Evolutionary conservation across 108 stramenopile species (phyloP).

Genomic region (Pseudonitzschia multistriata): DNA sequence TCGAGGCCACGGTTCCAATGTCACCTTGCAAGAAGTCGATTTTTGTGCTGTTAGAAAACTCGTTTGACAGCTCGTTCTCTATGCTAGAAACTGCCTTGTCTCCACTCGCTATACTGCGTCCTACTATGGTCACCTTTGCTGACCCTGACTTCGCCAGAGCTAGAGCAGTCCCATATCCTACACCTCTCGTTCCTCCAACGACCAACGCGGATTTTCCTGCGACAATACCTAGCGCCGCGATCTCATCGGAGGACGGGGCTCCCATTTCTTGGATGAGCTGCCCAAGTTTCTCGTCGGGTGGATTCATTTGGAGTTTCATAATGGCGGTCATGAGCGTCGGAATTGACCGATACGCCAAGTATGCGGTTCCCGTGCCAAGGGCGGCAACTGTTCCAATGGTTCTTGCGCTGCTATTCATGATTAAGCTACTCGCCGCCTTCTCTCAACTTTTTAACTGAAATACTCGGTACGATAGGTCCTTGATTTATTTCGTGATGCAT

Average conservation of each 20-base stretch:
- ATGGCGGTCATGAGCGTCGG: not conserved
- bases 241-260: not conserved
- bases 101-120: conserved; percentile 26
- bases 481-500: too few species aligned
- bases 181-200: conserved; percentile 34
- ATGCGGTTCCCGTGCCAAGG: not conserved
- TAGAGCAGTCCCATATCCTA: conserved; percentile 32
- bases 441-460: too few species aligned
- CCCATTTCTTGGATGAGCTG: not conserved
- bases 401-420: not conserved
- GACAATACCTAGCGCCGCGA: not conserved
- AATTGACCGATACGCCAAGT: not conserved
- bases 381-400: not conserved
- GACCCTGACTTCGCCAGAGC: conserved; percentile 32
- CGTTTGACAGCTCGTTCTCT: not conserved
- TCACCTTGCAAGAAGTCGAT: conserved; percentile 30
- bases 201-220: conserved; percentile 20
- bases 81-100: conserved; percentile 18
- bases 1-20: conserved; percentile 27
- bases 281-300: not conserved
- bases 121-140: conserved; percentile 21
- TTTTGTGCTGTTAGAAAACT: not conserved
- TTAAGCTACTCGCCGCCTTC: too few species aligned
- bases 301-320: not conserved
- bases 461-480: too few species aligned